Conservation (phyloP, 2,329 filamentous ascomycete genomes). For the Thermothelomyces thermophilus region DNA sequence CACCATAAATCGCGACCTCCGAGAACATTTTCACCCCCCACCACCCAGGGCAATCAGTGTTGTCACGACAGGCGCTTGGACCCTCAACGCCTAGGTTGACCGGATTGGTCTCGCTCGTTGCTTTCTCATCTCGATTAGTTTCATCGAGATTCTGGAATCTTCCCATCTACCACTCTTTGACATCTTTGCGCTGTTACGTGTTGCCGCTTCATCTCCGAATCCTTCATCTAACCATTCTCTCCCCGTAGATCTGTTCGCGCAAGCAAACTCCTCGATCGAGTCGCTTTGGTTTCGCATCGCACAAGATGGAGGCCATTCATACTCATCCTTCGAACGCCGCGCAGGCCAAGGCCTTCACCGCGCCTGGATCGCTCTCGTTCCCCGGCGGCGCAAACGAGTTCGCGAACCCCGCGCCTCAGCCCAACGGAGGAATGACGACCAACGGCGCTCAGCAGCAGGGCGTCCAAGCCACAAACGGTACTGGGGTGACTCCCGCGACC, state of each 20-base stretch:
- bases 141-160: too few relatives aligned
- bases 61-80: neutral
- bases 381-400: conserved; percentile 77
- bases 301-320: conserved; percentile 77
- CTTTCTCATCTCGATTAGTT: too few relatives aligned
- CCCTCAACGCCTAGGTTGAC: neutral
- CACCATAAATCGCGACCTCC: neutral
- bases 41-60: neutral
- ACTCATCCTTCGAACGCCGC: conserved; percentile 86
- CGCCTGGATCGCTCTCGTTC: conserved; percentile 85
- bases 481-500: conserved; percentile 80
- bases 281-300: conserved; percentile 9
- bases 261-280: conserved; percentile 5
- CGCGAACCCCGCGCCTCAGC: conserved; percentile 64
- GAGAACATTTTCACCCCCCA: neutral
- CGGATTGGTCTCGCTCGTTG: neutral
- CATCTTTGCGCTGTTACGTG: too few relatives aligned
- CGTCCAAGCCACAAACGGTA: conserved; percentile 56
- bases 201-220: neutral
- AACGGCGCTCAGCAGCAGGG: conserved; percentile 49
- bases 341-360: conserved; percentile 94
- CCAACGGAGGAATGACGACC: conserved; percentile 38
- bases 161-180: too few relatives aligned
- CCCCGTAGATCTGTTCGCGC: conserved; percentile 27
- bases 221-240: conserved; percentile 11